Conservation (phyloP, 163 green algal genomes). For the Scenedesmus sp. region DNA sequence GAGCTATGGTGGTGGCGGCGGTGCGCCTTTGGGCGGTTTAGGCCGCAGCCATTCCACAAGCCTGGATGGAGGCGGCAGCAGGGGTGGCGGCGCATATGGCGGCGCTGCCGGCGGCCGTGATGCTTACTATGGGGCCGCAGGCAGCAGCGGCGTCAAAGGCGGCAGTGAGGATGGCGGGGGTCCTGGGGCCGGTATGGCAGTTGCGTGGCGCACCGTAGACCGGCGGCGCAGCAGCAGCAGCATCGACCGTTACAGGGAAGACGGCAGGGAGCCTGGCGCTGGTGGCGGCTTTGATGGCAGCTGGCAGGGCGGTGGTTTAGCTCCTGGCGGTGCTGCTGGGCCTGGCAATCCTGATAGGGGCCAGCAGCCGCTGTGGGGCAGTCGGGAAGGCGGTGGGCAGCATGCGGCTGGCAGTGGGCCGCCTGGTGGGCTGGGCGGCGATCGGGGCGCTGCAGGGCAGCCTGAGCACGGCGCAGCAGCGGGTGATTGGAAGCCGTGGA, state of each 20-base stretch:
- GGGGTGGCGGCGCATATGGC: neutral
- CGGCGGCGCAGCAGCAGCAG: constrained; percentile 1
- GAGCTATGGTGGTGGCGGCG: neutral
- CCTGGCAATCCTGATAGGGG: neutral
- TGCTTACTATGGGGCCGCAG: neutral
- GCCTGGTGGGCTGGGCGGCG: neutral
- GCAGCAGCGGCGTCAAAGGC: constrained; percentile 1
- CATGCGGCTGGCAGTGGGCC: neutral
- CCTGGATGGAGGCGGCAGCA: neutral
- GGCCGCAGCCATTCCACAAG: neutral
- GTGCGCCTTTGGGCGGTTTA: neutral
- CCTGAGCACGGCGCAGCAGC: neutral
- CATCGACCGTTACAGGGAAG: neutral
- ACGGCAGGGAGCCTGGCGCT: neutral
- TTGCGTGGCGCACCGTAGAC: neutral
- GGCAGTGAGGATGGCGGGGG: neutral
- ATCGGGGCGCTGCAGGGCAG: neutral
- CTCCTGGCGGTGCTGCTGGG: neutral
- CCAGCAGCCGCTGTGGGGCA: neutral
- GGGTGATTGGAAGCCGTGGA: constrained; percentile 7
- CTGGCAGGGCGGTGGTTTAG: neutral
- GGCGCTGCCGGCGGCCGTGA: neutral
- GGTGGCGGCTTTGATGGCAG: neutral
- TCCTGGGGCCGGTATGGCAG: neutral
- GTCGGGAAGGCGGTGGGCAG: neutral